A percentile compares a stretch with the other conserved stretches of the same genome.
Evolutionary conservation across 768 basidiomycete species (phyloP).

Genomic region (Mycena rebaudengoi): DNA sequence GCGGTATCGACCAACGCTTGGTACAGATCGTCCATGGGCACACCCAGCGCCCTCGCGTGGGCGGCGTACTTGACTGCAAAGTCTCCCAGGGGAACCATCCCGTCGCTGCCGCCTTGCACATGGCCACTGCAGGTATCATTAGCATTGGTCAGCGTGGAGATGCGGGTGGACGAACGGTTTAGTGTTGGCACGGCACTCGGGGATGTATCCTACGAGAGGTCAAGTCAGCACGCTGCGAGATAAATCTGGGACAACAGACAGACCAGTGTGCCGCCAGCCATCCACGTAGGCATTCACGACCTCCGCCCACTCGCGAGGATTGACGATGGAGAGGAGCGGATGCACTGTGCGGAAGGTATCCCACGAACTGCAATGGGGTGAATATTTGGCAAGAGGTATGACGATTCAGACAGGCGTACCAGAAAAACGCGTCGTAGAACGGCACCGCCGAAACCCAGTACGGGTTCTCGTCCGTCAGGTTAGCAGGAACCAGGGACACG

Average conservation of each 20-base stretch:
- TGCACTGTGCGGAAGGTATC: slow-evolving; percentile 63
- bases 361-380: slow-evolving; percentile 50
- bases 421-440: slow-evolving; percentile 62
- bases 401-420: slow-evolving; percentile 39
- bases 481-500: slow-evolving; percentile 58
- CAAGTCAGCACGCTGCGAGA: background rate
- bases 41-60: slow-evolving; percentile 46
- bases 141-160: background rate
- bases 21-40: slow-evolving; percentile 56
- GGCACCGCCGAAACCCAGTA: slow-evolving; percentile 57
- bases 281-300: slow-evolving; percentile 60
- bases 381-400: background rate
- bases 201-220: slow-evolving; percentile 50
- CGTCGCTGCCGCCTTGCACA: slow-evolving; percentile 59
- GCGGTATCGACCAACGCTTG: slow-evolving; percentile 60
- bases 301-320: slow-evolving; percentile 55
- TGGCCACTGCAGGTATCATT: slow-evolving; percentile 44
- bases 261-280: slow-evolving; percentile 58
- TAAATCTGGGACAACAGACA: background rate
- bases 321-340: slow-evolving; percentile 54
- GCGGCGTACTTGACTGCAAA: slow-evolving; percentile 57
- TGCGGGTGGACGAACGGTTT: slow-evolving; percentile 45
- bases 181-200: slow-evolving; percentile 60
- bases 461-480: slow-evolving; percentile 59
- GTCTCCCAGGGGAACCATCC: slow-evolving; percentile 62